These are phyloP conservation scores for Endocarpon pusillum DNA, from an alignment of 495 filamentous ascomycete species.

Conservation along the genomic window DNA sequence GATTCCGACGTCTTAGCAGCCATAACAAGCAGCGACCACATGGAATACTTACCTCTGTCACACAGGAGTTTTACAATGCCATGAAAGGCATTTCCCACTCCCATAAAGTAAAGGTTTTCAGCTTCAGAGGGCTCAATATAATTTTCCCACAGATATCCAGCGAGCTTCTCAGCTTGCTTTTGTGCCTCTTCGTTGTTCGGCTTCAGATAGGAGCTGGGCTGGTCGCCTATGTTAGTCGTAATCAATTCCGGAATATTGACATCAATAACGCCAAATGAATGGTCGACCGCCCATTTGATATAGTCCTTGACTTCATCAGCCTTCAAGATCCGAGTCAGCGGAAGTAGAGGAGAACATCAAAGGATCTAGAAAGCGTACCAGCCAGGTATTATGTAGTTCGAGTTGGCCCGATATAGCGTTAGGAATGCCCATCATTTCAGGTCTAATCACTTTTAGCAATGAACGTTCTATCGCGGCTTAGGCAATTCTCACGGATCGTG, in stretches of 20 bases:
- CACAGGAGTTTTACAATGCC: slow-evolving; percentile 53
- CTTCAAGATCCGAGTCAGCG: slow-evolving; percentile 41
- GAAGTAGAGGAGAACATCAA: slow-evolving; percentile 1
- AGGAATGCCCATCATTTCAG: slow-evolving; percentile 50
- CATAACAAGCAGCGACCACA: neutral
- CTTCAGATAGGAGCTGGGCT: slow-evolving; percentile 1
- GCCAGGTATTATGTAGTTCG: slow-evolving; percentile 66
- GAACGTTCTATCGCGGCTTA: neutral
- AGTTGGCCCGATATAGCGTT: slow-evolving; percentile 51
- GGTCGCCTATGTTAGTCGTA: slow-evolving; percentile 15
- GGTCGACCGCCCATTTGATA: slow-evolving; percentile 58
- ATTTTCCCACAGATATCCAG: slow-evolving; percentile 90
- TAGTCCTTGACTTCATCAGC: slow-evolving; percentile 63
- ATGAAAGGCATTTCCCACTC: slow-evolving; percentile 60
- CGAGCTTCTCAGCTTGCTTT: slow-evolving; percentile 46
- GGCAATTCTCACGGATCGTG: slow-evolving; percentile 55
- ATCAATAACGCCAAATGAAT: slow-evolving; percentile 69
- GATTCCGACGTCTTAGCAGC: neutral
- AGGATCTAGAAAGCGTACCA: too few species aligned
- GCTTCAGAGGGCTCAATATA: slow-evolving; percentile 66
- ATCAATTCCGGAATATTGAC: slow-evolving; percentile 71
- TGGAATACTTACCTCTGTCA: slow-evolving; percentile 35
- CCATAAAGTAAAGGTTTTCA: slow-evolving; percentile 63
- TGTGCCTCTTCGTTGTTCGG: slow-evolving; percentile 28
- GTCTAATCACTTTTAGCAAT: slow-evolving; percentile 29